Conservation (phyloP, 805 yeast species). For the Metschnikowia koreensis region DNA sequence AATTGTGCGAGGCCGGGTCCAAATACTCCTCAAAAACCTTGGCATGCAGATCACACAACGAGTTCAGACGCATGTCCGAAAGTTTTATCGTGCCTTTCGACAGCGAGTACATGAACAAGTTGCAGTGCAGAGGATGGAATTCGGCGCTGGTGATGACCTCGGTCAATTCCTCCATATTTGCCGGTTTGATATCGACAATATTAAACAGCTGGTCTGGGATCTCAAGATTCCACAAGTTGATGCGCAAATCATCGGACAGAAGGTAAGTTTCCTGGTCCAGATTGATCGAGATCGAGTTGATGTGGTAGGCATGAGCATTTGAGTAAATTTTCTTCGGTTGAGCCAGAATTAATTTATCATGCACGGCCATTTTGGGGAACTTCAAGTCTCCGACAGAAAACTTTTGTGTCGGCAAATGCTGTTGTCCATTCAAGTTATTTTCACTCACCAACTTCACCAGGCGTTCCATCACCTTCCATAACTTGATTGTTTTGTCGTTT, state of each 20-base stretch:
- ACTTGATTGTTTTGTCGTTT: slow-evolving; percentile 96
- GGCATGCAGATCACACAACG: slow-evolving; percentile 88
- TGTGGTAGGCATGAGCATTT: slow-evolving; percentile 98
- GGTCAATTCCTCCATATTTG: slow-evolving; percentile 97
- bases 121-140: slow-evolving; percentile 91
- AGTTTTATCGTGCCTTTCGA: slow-evolving; percentile 94
- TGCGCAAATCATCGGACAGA: slow-evolving; percentile 89
- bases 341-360: slow-evolving; percentile 93
- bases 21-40: slow-evolving; percentile 87
- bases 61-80: slow-evolving; percentile 94
- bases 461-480: slow-evolving; percentile 94
- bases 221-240: slow-evolving; percentile 92
- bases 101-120: slow-evolving; percentile 90
- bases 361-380: slow-evolving; percentile 86
- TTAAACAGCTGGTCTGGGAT: slow-evolving; percentile 94
- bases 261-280: slow-evolving; percentile 95
- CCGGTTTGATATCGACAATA: slow-evolving; percentile 96
- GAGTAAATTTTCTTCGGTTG: slow-evolving; percentile 88
- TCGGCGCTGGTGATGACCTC: slow-evolving; percentile 97
- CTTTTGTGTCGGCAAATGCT: slow-evolving; percentile 24
- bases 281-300: slow-evolving; percentile 91
- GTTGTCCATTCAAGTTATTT: slow-evolving; percentile 57
- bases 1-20: slow-evolving; percentile 90
- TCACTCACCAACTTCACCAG: slow-evolving; percentile 89
- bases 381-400: slow-evolving; percentile 48